phyloP scores from a whole-genome alignment of 179 eudicot species.

The Beta lomatogona region DNA sequence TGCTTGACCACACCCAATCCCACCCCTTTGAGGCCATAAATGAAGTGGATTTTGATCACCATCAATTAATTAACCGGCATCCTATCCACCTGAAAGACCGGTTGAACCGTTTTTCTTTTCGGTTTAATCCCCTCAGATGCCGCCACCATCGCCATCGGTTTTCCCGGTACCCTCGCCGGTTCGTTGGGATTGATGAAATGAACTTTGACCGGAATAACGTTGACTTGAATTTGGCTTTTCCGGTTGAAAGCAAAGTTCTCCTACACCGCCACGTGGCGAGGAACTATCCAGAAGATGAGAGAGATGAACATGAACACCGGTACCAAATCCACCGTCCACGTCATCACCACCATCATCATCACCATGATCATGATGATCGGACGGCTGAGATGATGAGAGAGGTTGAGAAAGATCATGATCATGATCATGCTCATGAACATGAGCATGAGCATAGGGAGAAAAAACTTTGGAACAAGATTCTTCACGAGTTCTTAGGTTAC shows the following conservation, averaged over 20 bases:
- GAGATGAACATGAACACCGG: background rate
- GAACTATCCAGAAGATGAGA: background rate
- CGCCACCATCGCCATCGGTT: background rate
- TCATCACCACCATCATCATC: background rate
- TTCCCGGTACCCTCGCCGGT: background rate
- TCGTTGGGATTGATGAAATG: background rate
- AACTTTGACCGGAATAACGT: background rate
- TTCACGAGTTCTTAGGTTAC: slow-evolving; percentile 29
- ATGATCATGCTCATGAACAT: background rate
- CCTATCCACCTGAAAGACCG: slow-evolving; percentile 14
- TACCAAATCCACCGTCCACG: background rate
- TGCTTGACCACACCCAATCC: background rate
- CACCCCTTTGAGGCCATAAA: background rate
- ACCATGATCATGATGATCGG: too few relatives aligned
- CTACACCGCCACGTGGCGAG: slow-evolving; percentile 16
- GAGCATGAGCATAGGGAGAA: background rate
- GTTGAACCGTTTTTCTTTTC: background rate
- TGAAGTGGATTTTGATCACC: background rate
- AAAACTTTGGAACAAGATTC: slow-evolving; percentile 18
- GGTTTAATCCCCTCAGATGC: slow-evolving; percentile 24
- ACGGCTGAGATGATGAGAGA: background rate
- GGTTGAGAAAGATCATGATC: background rate
- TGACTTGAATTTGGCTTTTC: background rate
- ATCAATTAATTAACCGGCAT: background rate
- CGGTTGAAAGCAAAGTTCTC: background rate